These are phyloP conservation scores for Rhodotorula sp. DNA, from an alignment of 1,284 basidiomycete genomes.

Conservation along the genomic window DNA sequence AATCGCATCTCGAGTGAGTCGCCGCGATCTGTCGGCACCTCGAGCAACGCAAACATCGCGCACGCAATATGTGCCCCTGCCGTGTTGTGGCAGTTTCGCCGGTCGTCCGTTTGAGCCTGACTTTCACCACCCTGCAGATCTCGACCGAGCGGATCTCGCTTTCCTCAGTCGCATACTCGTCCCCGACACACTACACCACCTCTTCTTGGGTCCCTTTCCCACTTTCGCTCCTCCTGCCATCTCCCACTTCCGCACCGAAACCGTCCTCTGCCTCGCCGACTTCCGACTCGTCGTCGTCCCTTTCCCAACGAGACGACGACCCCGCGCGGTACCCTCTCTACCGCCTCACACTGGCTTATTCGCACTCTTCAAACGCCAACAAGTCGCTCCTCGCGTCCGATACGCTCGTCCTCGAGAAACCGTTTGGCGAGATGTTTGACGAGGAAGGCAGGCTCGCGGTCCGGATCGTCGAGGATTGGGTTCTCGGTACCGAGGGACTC, in stretches of 20 bases:
- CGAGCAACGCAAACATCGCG: background rate
- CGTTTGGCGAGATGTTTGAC: slow-evolving; percentile 40
- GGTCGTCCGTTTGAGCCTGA: background rate
- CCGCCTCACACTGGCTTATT: slow-evolving; percentile 62
- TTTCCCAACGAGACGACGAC: background rate
- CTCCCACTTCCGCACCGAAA: slow-evolving; percentile 9
- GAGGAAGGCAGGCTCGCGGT: slow-evolving; percentile 36
- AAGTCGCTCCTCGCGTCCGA: slow-evolving; percentile 53
- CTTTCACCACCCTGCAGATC: slow-evolving; percentile 56
- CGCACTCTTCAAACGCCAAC: slow-evolving; percentile 69
- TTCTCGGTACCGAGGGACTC: slow-evolving; percentile 15
- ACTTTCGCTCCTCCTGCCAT: slow-evolving; percentile 24
- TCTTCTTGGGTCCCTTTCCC: slow-evolving; percentile 29
- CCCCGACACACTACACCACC: slow-evolving; percentile 43
- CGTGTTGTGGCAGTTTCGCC: too few species aligned
- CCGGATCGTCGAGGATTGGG: slow-evolving; percentile 29
- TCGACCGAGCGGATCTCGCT: slow-evolving; percentile 76
- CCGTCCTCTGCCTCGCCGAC: slow-evolving; percentile 12
- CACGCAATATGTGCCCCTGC: too few species aligned
- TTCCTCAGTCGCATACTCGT: slow-evolving; percentile 60
- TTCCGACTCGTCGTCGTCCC: background rate
- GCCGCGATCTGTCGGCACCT: background rate
- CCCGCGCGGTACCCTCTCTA: slow-evolving; percentile 57
- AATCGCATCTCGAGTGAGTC: slow-evolving; percentile 69
- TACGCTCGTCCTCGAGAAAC: slow-evolving; percentile 5